These are phyloP conservation scores for Cadophora gregata DNA, from an alignment of 2,329 filamentous ascomycete genomes.

Conservation along the genomic window DNA sequence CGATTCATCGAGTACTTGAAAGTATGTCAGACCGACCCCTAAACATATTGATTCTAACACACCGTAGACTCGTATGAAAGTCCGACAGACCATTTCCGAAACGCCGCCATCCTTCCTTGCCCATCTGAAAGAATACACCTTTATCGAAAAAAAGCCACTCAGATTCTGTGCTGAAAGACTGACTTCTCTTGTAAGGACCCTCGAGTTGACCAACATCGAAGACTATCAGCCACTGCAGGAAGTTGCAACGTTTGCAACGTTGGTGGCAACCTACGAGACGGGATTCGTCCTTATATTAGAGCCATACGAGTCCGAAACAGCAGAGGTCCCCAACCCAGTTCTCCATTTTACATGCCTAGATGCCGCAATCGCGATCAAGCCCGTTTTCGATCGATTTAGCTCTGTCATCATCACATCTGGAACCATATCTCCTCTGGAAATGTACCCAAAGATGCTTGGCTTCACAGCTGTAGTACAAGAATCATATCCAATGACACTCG, in stretches of 20 bases:
- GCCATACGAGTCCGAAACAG: constrained; percentile 93
- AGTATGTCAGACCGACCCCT: constrained; percentile 45
- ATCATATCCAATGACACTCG: constrained; percentile 96
- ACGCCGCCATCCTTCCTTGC: constrained; percentile 92
- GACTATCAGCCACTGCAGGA: constrained; percentile 97
- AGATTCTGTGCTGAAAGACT: constrained; percentile 94
- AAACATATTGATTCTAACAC: constrained; percentile 22
- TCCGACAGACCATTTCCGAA: constrained; percentile 95
- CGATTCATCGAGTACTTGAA: constrained; percentile 97
- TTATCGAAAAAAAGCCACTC: constrained; percentile 95
- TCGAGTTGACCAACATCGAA: constrained; percentile 97
- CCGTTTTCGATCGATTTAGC: constrained; percentile 95
- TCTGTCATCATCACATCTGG: constrained; percentile 99
- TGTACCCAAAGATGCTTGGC: constrained; percentile 98
- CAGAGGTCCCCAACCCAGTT: constrained; percentile 95
- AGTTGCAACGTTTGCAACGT: constrained; percentile 94
- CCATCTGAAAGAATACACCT: constrained; percentile 93
- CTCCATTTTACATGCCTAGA: constrained; percentile 96
- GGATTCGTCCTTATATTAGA: constrained; percentile 97
- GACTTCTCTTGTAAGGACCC: constrained; percentile 90
- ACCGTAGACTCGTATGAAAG: constrained; percentile 91
- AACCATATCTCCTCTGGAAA: constrained; percentile 94
- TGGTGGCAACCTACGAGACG: constrained; percentile 96
- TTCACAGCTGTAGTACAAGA: constrained; percentile 94
- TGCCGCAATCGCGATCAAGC: constrained; percentile 96